Percentiles rank a stretch among this genome's conserved stretches.
Conservation (phyloP, 176 grass and related monocot genomes). For the Aegilops speltoides region DNA sequence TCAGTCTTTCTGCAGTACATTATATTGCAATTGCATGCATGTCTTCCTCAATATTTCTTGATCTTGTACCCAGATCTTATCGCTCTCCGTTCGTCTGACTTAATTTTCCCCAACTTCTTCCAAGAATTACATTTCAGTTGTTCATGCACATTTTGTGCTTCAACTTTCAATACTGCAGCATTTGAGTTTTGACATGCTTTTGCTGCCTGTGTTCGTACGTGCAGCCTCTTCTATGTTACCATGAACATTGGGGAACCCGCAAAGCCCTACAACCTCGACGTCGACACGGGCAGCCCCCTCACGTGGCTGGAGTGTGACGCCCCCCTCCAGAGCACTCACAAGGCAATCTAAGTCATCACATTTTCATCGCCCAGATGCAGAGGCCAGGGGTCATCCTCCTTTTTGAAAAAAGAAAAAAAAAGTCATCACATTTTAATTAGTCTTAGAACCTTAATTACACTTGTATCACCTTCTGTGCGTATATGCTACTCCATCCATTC, state of each 20-base stretch:
- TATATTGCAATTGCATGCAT: no score
- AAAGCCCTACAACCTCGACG: not conserved
- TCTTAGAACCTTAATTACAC: no score
- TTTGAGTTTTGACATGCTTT: not conserved
- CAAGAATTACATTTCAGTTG: not conserved
- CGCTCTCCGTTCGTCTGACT: not conserved
- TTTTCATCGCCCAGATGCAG: not conserved
- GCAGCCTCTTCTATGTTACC: not conserved
- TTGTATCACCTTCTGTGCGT: not conserved
- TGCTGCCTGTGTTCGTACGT: not conserved
- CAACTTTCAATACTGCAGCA: not conserved
- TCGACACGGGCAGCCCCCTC: not conserved
- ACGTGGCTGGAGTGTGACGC: not conserved
- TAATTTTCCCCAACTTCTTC: not conserved
- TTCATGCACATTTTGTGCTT: not conserved
- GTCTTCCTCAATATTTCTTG: not conserved
- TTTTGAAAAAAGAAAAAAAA: not conserved
- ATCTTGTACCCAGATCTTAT: not conserved
- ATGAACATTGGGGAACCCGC: not conserved
- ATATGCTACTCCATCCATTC: no score
- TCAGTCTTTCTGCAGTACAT: no score
- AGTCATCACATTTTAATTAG: not conserved
- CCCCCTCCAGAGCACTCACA: not conserved
- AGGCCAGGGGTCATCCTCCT: no score
- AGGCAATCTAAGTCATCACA: not conserved